Conservation (phyloP, 1,139 yeast genomes). For the Sugiyamaella japonica region DNA sequence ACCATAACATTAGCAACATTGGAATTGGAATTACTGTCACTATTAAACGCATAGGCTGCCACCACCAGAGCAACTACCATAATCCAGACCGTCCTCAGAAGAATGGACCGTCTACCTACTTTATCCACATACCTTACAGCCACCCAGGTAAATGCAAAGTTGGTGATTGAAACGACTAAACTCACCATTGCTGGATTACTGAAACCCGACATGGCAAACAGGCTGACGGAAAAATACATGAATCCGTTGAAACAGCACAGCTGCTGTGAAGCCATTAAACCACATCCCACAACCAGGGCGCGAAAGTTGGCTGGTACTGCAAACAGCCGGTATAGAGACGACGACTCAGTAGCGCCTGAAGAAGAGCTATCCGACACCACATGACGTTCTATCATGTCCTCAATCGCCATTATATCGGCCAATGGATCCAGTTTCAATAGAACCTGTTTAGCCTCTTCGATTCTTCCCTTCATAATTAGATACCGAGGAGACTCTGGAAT, state of each 20-base stretch:
- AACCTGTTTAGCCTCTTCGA: conserved; percentile 45
- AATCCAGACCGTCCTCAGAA: conserved; percentile 52
- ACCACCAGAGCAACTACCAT: conserved; percentile 43
- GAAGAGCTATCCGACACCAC: not conserved
- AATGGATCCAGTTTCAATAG: conserved; percentile 43
- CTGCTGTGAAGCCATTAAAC: conserved; percentile 72
- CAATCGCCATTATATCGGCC: conserved; percentile 38
- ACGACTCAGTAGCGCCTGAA: conserved; percentile 3
- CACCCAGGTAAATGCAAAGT: conserved; percentile 62
- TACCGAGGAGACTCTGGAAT: conserved; percentile 65
- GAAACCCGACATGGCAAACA: conserved; percentile 61
- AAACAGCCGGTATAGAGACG: conserved; percentile 15
- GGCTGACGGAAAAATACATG: conserved; percentile 71
- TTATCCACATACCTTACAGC: conserved; percentile 59
- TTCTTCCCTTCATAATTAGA: conserved; percentile 46
- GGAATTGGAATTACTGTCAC: not conserved
- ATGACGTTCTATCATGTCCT: conserved; percentile 29
- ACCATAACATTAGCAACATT: not conserved
- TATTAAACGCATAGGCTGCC: conserved; percentile 30
- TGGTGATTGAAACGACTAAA: conserved; percentile 63
- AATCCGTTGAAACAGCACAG: conserved; percentile 74
- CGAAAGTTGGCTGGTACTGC: conserved; percentile 39
- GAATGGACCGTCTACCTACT: conserved; percentile 62
- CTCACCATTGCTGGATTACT: conserved; percentile 63
- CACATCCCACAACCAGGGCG: conserved; percentile 67